A percentile compares a stretch with the other conserved stretches of the same genome.
These are phyloP conservation scores for Podila epigama DNA, from an alignment of 192 early-diverging fungal genomes.

Conservation along the genomic window DNA sequence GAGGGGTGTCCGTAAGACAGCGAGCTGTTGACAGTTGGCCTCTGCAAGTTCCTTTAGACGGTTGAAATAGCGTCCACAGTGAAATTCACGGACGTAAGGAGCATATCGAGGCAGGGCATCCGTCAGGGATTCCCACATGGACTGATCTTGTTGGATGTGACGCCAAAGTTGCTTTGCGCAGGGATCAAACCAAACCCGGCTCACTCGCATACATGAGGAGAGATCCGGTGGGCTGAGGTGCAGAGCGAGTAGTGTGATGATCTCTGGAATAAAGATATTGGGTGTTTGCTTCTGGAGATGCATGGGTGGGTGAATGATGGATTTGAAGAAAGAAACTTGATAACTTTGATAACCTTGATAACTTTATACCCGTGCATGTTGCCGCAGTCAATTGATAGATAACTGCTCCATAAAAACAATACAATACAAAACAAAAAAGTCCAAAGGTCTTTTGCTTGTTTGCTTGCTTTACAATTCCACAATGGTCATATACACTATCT, in stretches of 20 bases:
- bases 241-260: slow-evolving; percentile 1
- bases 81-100: slow-evolving; percentile 14
- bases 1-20: background rate
- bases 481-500: too few relatives aligned
- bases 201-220: background rate
- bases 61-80: background rate
- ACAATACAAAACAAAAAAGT: too few relatives aligned
- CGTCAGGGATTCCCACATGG: slow-evolving; percentile 6
- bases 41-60: background rate
- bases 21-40: slow-evolving; percentile 2
- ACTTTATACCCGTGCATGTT: too few relatives aligned
- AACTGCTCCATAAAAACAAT: too few relatives aligned
- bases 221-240: slow-evolving; percentile 22
- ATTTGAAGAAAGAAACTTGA: too few relatives aligned
- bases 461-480: too few relatives aligned
- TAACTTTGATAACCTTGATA: too few relatives aligned
- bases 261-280: slow-evolving; percentile 20
- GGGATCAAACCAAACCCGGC: slow-evolving; percentile 14
- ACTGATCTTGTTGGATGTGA: slow-evolving; percentile 21
- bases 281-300: too few relatives aligned
- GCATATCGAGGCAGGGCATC: slow-evolving; percentile 27
- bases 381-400: too few relatives aligned
- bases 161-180: slow-evolving; percentile 33
- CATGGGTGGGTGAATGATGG: too few relatives aligned
- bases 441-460: too few relatives aligned